Evolutionary conservation across 768 basidiomycete genomes (phyloP), one percentile per base, ranked within the genome.

Genomic region (Boletus patriciae): DNA sequence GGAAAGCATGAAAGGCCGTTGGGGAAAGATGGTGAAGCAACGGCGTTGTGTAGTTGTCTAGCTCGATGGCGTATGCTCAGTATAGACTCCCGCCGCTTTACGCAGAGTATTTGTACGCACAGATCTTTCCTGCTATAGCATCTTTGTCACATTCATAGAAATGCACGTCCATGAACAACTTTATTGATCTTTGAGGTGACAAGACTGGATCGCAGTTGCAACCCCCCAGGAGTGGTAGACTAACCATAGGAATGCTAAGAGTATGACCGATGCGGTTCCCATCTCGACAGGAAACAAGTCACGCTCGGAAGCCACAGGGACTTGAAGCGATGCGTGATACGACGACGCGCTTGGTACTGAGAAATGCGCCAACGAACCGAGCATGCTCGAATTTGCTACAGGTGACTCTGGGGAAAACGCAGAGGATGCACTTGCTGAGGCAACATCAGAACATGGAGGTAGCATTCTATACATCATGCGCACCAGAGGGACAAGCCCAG

Each of bases 1-100:
- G 71, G 94, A 98, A 77, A 92, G 92, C 67, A 81, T 98, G 84
- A 87, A 80, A 62, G 84, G 88, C 19, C 78, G 82, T 50, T 89
- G 90, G 86, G 83, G 85, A 33, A 86, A 88, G 75, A 84, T 82
- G 62, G 81, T 84, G 46, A 86, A 80, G 71, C 77, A 83, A 68
- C 80, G 80, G 74, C 81, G 83, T 66, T 95, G 94, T 76, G 81
- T 94, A 45, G 77, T 94, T 19, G 72, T 72, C 58, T 72, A 69
- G 57, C 46, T 42, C 11, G n/a, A 52, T 43, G 46, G 53, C 50
- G 27, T 25, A 48, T 38, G 49, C 55, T 60, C 62, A 19, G 57
- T 52, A 52, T 46, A 59, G 62, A 55, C 57, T 41, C 38, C 1
- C 48, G 15, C 47, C 19, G 41, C 46, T 56, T 65, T 57, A 37